Base-by-base conservation (phyloP, 495 filamentous ascomycete genomes). In the Neurospora tetrasperma region DNA sequence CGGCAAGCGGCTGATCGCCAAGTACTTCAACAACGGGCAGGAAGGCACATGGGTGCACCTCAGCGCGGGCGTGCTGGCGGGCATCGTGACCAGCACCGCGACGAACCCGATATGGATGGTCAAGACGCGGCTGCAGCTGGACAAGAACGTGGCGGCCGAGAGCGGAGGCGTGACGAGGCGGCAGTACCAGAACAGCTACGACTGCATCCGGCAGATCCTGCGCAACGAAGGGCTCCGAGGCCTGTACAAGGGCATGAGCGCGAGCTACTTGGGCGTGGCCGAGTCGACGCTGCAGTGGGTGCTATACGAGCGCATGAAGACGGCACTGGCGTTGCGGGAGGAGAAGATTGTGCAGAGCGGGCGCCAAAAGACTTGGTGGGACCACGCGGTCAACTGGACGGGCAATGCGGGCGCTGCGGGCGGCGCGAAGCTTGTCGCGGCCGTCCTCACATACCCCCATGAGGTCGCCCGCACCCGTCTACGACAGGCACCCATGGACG, bases 41-140 rank as follows among this genome's bases (percentile, higher is more conserved):
- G 91, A 94, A 73, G 86, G 89, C 16, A 87, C 91, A 0, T 87
- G 86, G 79, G 88, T 95, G 7, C 93, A 96, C 80, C 85, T 94
- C 0, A 86, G 86, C 72, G 89, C 92, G 5, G 94, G 91, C 12
- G 89, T 90, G 35, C 82, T 85, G 41, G 93, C 93, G 1, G 94
- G 94, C 40, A 84, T 97, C 43, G 88, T 89, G 23, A 97, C 94
- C 0, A 90, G 90, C 23, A 96, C 93, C 4, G 93, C 90, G 20
- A 97, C 94, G 20, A 97, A 96, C 81, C 94, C 94, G 3, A 96
- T 97, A 73, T 97, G 94, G 94, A 85, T 97, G 68, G 88, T 97
- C 71, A 97, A 97, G 84, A 97, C 94, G 35, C 87, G 94, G 54
- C 76, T 97, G 72, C 94, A 97, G 83, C 89, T 97, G 10, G 94